phyloP scores from a whole-genome alignment of 257 asterid genomes.

The Jasminum sambac region DNA sequence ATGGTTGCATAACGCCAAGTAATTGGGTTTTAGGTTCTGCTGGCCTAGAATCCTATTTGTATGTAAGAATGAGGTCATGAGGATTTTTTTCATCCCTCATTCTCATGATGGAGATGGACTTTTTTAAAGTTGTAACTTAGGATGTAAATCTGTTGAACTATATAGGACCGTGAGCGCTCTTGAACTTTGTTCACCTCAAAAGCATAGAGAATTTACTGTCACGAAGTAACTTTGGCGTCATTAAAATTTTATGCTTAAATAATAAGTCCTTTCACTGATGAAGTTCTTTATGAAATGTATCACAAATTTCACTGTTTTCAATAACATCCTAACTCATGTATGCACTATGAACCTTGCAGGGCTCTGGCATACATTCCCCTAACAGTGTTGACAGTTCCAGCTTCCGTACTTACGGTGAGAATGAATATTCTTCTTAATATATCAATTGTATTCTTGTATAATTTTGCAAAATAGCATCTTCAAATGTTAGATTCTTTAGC shows the following conservation, averaged over 20 bases:
- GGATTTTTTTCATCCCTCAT: background rate
- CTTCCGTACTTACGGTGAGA: constrained; percentile 87
- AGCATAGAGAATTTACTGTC: background rate
- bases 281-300: background rate
- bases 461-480: background rate
- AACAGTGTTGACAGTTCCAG: constrained; percentile 96
- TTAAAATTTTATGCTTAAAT: background rate
- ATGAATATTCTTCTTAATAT: background rate
- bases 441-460: constrained; percentile 26
- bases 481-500: constrained; percentile 12
- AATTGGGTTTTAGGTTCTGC: background rate
- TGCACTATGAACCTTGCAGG: constrained; percentile 30
- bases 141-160: background rate
- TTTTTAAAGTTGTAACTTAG: background rate
- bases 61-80: background rate
- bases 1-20: background rate
- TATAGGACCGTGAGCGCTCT: background rate
- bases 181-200: background rate
- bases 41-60: background rate
- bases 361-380: constrained; percentile 78
- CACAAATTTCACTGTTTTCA: background rate
- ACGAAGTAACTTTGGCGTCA: background rate
- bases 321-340: background rate
- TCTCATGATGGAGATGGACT: background rate
- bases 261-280: background rate